These are phyloP conservation scores for Calendula officinalis DNA, from an alignment of 129 eudicot species.

Conservation along the genomic window DNA sequence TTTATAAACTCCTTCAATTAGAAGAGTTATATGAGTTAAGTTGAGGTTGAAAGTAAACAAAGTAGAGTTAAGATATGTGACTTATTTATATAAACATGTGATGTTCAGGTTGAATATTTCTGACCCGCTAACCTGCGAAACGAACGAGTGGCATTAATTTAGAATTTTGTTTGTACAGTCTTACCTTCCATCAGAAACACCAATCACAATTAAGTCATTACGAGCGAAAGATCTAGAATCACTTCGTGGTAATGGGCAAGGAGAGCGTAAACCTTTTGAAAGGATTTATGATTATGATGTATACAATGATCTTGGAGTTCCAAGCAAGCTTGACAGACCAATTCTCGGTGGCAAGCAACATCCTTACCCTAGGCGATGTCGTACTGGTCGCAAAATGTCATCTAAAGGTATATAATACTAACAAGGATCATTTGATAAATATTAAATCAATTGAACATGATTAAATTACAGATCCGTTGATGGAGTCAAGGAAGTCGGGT, in stretches of 20 bases:
- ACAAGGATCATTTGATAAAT: no score
- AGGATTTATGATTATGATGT: slow-evolving; percentile 66
- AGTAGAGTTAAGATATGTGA: no score
- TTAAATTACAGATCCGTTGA: slow-evolving; percentile 38
- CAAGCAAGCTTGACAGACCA: slow-evolving; percentile 55
- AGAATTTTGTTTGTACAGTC: slow-evolving; percentile 31
- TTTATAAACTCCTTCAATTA: no score
- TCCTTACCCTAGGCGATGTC: slow-evolving; percentile 78
- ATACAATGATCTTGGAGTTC: slow-evolving; percentile 9
- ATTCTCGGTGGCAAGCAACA: slow-evolving; percentile 52
- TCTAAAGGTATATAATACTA: not conserved
- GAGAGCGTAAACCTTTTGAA: slow-evolving; percentile 40
- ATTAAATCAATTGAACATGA: not conserved
- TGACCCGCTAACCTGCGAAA: no score
- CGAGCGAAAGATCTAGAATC: slow-evolving; percentile 43
- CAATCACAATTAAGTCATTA: slow-evolving; percentile 36
- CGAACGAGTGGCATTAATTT: no score
- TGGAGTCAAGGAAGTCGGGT: slow-evolving; percentile 37
- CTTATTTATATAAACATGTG: no score
- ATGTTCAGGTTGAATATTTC: no score
- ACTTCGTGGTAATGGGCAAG: not conserved
- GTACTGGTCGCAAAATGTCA: slow-evolving; percentile 24
- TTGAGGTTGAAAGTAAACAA: no score
- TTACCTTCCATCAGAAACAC: slow-evolving; percentile 56
- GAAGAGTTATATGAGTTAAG: no score